Evolutionary conservation across 2,329 filamentous ascomycete genomes (phyloP), one percentile per base, ranked within the genome.

Genomic region (Diaporthe capsici): DNA sequence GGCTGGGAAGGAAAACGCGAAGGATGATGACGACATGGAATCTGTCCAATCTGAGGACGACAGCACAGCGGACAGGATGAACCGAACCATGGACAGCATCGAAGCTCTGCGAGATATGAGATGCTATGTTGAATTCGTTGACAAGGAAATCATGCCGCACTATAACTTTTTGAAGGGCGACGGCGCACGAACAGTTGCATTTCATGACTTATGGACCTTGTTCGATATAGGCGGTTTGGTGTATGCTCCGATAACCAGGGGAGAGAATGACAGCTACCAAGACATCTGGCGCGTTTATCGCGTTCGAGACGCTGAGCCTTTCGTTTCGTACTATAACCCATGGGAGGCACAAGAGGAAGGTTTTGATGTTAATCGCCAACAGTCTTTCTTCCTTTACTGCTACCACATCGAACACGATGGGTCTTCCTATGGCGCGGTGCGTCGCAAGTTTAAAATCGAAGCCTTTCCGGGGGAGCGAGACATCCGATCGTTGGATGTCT

Each of bases 41-140:
- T 58, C 31, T 9, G 55, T 37, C 55, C 22, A 34, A 37, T 53
- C 44, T 7, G 49, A n/a, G 22, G 44, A 68, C 6, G 63, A 25
- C 3, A 17, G 7, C n/a, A 39, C 31, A 25, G 28, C 44, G 5
- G 34, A 37, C 2, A 67, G 44, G 28, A 51, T 51, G 63, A n/a
- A 39, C 10, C 31, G 31, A 68, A 17, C 47, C 4, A 68, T 68
- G 63, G 63, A 68, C 31, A 68, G 63, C 49, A 39, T 51, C 17
- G 63, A 68, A 51, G 63, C 63, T 8, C n/a, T 68, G 25, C 44
- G 47, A 63, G 71, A 72, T 20, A 57, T 72, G 71, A 72, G 71
- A 49, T 63, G 71, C 31, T 72, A 72, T 22, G 57, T 72, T 31
- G 71, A 47, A 9, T 72, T 72, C n/a, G 44, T 63, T n/a, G 57